A percentile compares a stretch with the other conserved stretches of the same genome.
These are phyloP conservation scores for Pezicula rhizophila DNA, from an alignment of 2,329 filamentous ascomycete genomes.

Conservation along the genomic window DNA sequence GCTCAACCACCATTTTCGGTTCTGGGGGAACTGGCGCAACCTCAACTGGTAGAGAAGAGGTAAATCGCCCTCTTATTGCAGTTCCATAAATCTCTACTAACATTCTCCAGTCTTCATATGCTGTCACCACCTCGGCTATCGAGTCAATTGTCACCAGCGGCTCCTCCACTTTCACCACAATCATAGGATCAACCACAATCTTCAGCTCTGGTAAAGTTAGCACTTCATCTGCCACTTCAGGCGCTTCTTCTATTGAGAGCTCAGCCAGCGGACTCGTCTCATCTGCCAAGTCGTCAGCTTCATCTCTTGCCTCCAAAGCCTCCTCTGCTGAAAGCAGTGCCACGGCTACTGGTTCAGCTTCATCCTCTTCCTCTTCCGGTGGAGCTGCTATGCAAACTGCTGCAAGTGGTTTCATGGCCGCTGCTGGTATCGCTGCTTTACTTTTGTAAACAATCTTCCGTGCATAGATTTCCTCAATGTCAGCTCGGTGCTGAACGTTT, in stretches of 20 bases:
- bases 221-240: slow-evolving; percentile 6
- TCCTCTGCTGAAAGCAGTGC: slow-evolving; percentile 6
- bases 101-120: neutral
- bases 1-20: slow-evolving; percentile 20
- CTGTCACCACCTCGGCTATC: slow-evolving; percentile 1
- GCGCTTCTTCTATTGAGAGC: slow-evolving; percentile 5
- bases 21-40: slow-evolving; percentile 5
- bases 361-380: slow-evolving; percentile 11
- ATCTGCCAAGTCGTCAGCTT: neutral
- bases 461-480: slow-evolving; percentile 11
- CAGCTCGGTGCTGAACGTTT: too few species aligned
- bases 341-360: neutral
- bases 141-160: slow-evolving; percentile 1
- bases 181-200: neutral
- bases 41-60: neutral
- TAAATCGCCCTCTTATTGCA: neutral
- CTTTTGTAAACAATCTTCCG: slow-evolving; percentile 21
- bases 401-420: slow-evolving; percentile 21
- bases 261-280: neutral
- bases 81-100: neutral
- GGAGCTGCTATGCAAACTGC: slow-evolving; percentile 21
- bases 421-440: slow-evolving; percentile 24
- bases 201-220: slow-evolving; percentile 2
- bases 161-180: neutral
- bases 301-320: slow-evolving; percentile 3